Conservation (phyloP, 352 stramenopile species). For the Phytophthora agathidicida region DNA sequence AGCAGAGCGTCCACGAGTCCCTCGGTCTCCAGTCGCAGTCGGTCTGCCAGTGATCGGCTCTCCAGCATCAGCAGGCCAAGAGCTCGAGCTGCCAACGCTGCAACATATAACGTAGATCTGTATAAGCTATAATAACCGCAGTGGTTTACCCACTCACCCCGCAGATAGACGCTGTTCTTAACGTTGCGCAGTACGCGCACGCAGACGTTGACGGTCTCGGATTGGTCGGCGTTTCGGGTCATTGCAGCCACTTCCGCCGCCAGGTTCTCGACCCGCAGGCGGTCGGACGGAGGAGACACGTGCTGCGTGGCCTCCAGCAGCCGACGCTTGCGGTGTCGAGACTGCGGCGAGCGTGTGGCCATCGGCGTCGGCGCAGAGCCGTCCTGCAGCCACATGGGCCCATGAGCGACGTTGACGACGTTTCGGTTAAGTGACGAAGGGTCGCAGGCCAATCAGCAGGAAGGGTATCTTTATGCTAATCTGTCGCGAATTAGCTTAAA, state of each 20-base stretch:
- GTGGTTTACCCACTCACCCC: conserved; percentile 24
- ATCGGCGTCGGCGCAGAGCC: conserved; percentile 11
- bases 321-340: conserved; percentile 62
- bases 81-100: conserved; percentile 65
- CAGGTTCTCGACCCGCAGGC: conserved; percentile 35
- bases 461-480: too few relatives aligned
- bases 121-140: background rate
- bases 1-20: conserved; percentile 77
- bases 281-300: conserved; percentile 42
- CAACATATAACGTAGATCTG: background rate
- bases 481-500: too few relatives aligned
- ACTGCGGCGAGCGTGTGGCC: conserved; percentile 51
- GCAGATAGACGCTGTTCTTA: conserved; percentile 74
- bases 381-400: conserved; percentile 2
- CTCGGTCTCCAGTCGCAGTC: conserved; percentile 64
- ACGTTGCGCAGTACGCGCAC: conserved; percentile 59
- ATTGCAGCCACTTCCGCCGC: conserved; percentile 30
- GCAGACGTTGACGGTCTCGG: conserved; percentile 30
- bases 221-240: conserved; percentile 1
- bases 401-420: conserved; percentile 8
- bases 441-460: background rate
- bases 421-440: conserved; percentile 17
- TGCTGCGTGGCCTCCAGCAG: conserved; percentile 62
- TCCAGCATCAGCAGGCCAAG: conserved; percentile 69
- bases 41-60: conserved; percentile 37